phyloP scores from a whole-genome alignment of 2,329 filamentous ascomycete genomes.

The Fusarium decemcellulare region DNA sequence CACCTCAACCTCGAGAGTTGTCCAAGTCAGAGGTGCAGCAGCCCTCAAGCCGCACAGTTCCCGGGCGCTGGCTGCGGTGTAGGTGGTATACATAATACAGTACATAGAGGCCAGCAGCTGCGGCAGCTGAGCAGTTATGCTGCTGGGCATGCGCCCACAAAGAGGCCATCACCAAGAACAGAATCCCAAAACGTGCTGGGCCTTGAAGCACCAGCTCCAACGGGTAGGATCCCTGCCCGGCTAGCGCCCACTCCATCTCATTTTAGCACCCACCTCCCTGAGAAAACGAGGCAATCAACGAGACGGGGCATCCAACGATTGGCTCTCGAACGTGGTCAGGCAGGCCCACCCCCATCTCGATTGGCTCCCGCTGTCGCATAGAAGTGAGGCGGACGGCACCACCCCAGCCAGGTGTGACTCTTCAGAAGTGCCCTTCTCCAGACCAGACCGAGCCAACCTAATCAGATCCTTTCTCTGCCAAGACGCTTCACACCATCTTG shows the following conservation, averaged over 20 bases:
- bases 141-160: conserved; percentile 4
- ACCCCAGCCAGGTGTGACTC: conserved; percentile 18
- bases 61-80: not conserved
- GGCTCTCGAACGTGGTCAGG: conserved; percentile 40
- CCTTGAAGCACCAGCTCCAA: conserved; percentile 28
- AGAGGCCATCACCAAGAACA: conserved; percentile 33
- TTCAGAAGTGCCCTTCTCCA: conserved; percentile 18
- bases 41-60: not conserved
- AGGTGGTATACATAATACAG: too few relatives aligned
- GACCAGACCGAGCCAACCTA: conserved; percentile 14
- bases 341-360: conserved; percentile 41
- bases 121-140: conserved; percentile 20
- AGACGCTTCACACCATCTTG: conserved; percentile 31
- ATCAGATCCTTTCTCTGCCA: conserved; percentile 1
- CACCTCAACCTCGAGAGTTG: not conserved
- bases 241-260: conserved; percentile 34
- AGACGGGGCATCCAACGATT: conserved; percentile 45
- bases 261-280: conserved; percentile 39
- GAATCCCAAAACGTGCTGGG: conserved; percentile 18
- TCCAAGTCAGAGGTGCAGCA: not conserved
- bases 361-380: conserved; percentile 44
- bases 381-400: conserved; percentile 47
- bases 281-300: conserved; percentile 48
- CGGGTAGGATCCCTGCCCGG: conserved; percentile 31
- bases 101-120: too few relatives aligned